phyloP scores from a whole-genome alignment of 1,139 yeast species.

The Suhomyces guaymorum region DNA sequence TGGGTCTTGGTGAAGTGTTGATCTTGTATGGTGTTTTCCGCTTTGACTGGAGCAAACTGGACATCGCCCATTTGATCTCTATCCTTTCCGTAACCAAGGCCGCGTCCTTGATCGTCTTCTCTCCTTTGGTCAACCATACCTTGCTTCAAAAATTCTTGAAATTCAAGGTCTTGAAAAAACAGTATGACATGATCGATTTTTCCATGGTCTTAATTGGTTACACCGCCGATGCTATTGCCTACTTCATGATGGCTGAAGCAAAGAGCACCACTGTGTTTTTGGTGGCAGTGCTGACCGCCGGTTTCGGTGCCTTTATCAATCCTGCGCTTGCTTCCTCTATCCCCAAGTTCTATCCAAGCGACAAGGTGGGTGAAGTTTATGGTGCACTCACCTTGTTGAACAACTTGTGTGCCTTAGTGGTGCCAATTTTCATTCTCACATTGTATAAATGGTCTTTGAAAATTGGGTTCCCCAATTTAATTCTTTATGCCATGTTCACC shows the following conservation, averaged over 20 bases:
- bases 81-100: slow-evolving; percentile 49
- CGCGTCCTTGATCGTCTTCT: slow-evolving; percentile 31
- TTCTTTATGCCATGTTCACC: slow-evolving; percentile 10
- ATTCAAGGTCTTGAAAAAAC: slow-evolving; percentile 36
- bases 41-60: slow-evolving; percentile 60
- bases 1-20: slow-evolving; percentile 48
- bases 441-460: slow-evolving; percentile 31
- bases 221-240: slow-evolving; percentile 44
- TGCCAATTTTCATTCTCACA: slow-evolving; percentile 41
- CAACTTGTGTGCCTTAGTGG: slow-evolving; percentile 36
- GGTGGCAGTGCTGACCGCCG: slow-evolving; percentile 29
- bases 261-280: slow-evolving; percentile 10
- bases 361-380: slow-evolving; percentile 53
- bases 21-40: slow-evolving; percentile 59
- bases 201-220: slow-evolving; percentile 33
- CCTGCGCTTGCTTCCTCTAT: slow-evolving; percentile 54
- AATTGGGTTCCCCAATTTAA: slow-evolving; percentile 11
- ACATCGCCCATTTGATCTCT: slow-evolving; percentile 62
- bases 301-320: slow-evolving; percentile 45
- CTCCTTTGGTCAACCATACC: slow-evolving; percentile 35
- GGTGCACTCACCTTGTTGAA: slow-evolving; percentile 52
- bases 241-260: slow-evolving; percentile 23
- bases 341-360: slow-evolving; percentile 51
- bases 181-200: slow-evolving; percentile 59
- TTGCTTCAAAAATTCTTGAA: slow-evolving; percentile 28